phyloP scores from a whole-genome alignment of 2,329 filamentous ascomycete species.

The Stagonosporopsis rhizophila region DNA sequence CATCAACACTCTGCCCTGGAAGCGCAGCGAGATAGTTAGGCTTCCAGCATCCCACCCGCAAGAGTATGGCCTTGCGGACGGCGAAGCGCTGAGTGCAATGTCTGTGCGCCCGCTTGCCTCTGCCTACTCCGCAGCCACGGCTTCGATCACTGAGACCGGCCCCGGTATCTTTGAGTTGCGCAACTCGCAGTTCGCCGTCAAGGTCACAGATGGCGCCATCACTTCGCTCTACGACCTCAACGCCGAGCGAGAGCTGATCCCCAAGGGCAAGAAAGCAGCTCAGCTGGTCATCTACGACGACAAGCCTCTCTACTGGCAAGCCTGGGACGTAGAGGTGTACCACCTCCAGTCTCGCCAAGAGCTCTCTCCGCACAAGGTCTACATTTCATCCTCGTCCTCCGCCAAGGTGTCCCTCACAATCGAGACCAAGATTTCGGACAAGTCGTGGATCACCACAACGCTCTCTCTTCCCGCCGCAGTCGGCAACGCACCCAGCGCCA shows the following conservation, averaged over 20 bases:
- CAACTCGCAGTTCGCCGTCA: conserved; percentile 78
- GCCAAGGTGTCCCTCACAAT: conserved; percentile 84
- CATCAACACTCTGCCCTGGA: conserved; percentile 89
- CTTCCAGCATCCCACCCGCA: conserved; percentile 56
- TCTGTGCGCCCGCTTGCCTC: conserved; percentile 39
- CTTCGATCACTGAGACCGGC: conserved; percentile 58
- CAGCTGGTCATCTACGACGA: conserved; percentile 96
- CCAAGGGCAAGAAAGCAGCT: conserved; percentile 77
- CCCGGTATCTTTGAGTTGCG: conserved; percentile 76
- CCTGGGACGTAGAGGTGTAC: conserved; percentile 97
- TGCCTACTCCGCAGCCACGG: conserved; percentile 39
- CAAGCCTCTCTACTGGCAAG: conserved; percentile 96
- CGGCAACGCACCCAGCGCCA: conserved; percentile 69
- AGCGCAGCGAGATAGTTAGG: conserved; percentile 75
- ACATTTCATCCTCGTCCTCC: conserved; percentile 72
- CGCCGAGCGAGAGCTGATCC: conserved; percentile 78
- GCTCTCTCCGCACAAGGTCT: conserved; percentile 71
- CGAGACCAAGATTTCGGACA: conserved; percentile 84
- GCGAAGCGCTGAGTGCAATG: conserved; percentile 54
- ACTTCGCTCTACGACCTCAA: conserved; percentile 81
- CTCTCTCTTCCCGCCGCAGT: conserved; percentile 78
- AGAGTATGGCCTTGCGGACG: conserved; percentile 52
- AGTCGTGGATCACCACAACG: conserved; percentile 85
- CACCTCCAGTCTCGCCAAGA: conserved; percentile 87
- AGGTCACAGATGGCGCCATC: conserved; percentile 77